Base-by-base conservation (phyloP, 2,329 filamentous ascomycete species). In the Phaeophleospora eucalypticola region DNA sequence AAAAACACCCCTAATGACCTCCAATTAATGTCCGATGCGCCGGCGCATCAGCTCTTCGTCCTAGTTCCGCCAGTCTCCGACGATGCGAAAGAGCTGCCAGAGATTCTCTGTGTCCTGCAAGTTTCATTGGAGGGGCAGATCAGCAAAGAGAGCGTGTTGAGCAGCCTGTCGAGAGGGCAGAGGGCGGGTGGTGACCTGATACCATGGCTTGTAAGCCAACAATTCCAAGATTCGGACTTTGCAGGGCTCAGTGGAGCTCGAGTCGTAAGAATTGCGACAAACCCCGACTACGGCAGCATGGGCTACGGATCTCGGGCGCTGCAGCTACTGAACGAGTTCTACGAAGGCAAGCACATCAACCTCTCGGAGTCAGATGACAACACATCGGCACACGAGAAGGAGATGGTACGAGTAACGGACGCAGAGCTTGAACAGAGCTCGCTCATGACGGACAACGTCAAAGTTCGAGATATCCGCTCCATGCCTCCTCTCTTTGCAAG, bases 1-100 rank as follows among this genome's bases (percentile, higher is more conserved):
- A 97, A 97, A 70, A 98, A 98, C 70, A 89, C 90, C 0, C 93
- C 93, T 0, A 95, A 98, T 61, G 93, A 98, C 62, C 78, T 98
- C n/a, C 93, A 97, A 67, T 80, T 98, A 47, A 95, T 98, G 89
- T 95, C 89, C 52, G 93, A 98, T 68, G 93, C 93, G 1, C 93
- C 93, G 1, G 91, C 93, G 0, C 93, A 98, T 68, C 90, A 97
- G 66, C 80, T 98, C 4, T 98, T 93, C 61, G 93, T 97, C 8
- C 81, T 98, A 18, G 89, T 95, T 2, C 86, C 90, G 2, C 91
- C 93, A 0, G 82, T 91, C 14, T 78, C 86, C 2, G 87, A 91
- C 56, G 81, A 84, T 43, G 83, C 83, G 44, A 83, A 84, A 45
- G 84, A 84, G 57, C 75, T 98, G 4, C 93, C 93, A 0, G 93